Conservation (phyloP, 75 land plant genomes). For the Pinus albicaulis region DNA sequence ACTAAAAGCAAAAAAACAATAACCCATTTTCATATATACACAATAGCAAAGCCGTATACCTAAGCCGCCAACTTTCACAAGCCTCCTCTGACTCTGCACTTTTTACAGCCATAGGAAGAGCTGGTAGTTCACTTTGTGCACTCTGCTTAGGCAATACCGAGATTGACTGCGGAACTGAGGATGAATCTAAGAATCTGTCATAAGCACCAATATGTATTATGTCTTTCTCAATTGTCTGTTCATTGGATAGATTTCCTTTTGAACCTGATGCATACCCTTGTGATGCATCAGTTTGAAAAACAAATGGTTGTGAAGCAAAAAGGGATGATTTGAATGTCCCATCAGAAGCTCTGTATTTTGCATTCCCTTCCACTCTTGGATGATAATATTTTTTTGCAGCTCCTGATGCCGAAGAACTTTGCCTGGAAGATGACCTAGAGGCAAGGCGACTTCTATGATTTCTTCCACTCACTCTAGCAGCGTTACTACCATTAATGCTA, state of each 20-base stretch:
- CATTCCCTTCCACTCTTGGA: slow-evolving; percentile 17
- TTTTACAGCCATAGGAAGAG: slow-evolving; percentile 14
- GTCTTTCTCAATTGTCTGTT: not conserved
- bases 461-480: not conserved
- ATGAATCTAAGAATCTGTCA: slow-evolving; percentile 55
- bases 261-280: slow-evolving; percentile 23
- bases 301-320: not conserved
- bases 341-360: slow-evolving; percentile 14
- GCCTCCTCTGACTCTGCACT: slow-evolving; percentile 39
- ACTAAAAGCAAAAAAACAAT: not conserved
- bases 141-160: slow-evolving; percentile 4
- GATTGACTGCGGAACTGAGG: slow-evolving; percentile 24
- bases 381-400: slow-evolving; percentile 13
- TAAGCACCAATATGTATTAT: slow-evolving; percentile 10
- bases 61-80: slow-evolving; percentile 48
- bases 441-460: not conserved
- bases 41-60: slow-evolving; percentile 10
- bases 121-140: not conserved
- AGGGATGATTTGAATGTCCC: slow-evolving; percentile 7
- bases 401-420: slow-evolving; percentile 15
- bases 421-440: not conserved
- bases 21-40: not conserved
- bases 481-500: not conserved
- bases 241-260: slow-evolving; percentile 6
- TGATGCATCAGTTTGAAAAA: slow-evolving; percentile 5